A percentile compares a stretch with the other conserved stretches of the same genome.
phyloP scores from a whole-genome alignment of 176 grass and related monocot genomes.

The Eremochloa ophiuroides region DNA sequence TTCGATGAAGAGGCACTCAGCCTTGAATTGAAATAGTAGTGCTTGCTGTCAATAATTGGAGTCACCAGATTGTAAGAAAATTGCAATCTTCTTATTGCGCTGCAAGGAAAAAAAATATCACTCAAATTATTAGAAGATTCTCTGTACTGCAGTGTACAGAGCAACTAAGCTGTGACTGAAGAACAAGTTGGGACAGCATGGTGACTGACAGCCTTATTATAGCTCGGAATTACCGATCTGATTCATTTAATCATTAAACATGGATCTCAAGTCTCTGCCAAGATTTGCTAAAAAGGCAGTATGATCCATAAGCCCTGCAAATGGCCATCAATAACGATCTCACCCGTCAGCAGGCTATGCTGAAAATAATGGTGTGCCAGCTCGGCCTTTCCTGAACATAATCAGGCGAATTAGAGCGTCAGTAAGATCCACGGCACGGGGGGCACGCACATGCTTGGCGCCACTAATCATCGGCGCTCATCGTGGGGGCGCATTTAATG shows the following conservation, averaged over 20 bases:
- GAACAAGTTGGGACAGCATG: background rate
- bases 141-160: background rate
- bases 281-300: background rate
- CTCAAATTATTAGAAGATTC: background rate
- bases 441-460: conserved; percentile 29
- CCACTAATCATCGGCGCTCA: conserved; percentile 22
- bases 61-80: background rate
- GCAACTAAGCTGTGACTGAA: background rate
- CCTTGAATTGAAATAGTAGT: background rate
- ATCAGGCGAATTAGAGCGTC: background rate
- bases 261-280: background rate
- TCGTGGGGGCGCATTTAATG: conserved; percentile 37
- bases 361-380: conserved; percentile 7
- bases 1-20: background rate
- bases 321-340: background rate
- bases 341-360: background rate
- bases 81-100: background rate
- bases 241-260: background rate
- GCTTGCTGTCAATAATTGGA: background rate
- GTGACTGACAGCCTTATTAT: background rate
- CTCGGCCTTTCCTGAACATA: background rate
- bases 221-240: background rate
- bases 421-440: conserved; percentile 18
- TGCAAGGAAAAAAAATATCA: background rate
- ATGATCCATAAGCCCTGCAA: background rate